These are phyloP conservation scores for Dissophora ornata DNA, from an alignment of 192 early-diverging fungal genomes.

Conservation along the genomic window DNA sequence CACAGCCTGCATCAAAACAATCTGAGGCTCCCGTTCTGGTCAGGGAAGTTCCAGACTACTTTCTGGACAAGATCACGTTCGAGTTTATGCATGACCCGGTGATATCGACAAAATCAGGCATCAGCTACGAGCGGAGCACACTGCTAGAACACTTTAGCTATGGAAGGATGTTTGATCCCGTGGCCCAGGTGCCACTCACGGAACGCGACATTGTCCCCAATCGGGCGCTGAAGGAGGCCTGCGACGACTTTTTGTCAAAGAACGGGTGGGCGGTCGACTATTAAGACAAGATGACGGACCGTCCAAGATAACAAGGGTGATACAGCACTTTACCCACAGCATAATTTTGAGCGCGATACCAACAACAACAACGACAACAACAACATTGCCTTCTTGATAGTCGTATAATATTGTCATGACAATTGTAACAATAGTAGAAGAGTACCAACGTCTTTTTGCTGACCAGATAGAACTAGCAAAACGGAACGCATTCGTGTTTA, in stretches of 20 bases:
- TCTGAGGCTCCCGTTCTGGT: not conserved
- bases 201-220: slow-evolving; percentile 81
- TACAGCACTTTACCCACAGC: too few relatives aligned
- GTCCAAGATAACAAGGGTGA: too few relatives aligned
- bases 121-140: slow-evolving; percentile 80
- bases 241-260: slow-evolving; percentile 69
- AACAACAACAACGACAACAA: too few relatives aligned
- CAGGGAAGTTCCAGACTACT: slow-evolving; percentile 68
- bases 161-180: slow-evolving; percentile 88
- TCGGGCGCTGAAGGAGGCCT: slow-evolving; percentile 75
- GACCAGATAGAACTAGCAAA: too few relatives aligned
- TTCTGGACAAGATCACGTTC: slow-evolving; percentile 79
- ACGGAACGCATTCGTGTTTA: too few relatives aligned
- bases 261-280: slow-evolving; percentile 73
- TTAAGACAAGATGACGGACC: slow-evolving; percentile 8
- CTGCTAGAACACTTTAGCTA: slow-evolving; percentile 79
- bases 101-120: slow-evolving; percentile 65
- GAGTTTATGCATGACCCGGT: slow-evolving; percentile 88
- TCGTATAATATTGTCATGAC: too few relatives aligned
- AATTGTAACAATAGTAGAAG: too few relatives aligned
- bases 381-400: too few relatives aligned
- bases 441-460: too few relatives aligned
- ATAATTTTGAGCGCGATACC: too few relatives aligned
- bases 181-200: slow-evolving; percentile 72
- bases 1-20: not conserved